Percentiles rank a stretch among this genome's conserved stretches.
phyloP scores from a whole-genome alignment of 208 protist species.

The Entamoeba histolytica region DNA sequence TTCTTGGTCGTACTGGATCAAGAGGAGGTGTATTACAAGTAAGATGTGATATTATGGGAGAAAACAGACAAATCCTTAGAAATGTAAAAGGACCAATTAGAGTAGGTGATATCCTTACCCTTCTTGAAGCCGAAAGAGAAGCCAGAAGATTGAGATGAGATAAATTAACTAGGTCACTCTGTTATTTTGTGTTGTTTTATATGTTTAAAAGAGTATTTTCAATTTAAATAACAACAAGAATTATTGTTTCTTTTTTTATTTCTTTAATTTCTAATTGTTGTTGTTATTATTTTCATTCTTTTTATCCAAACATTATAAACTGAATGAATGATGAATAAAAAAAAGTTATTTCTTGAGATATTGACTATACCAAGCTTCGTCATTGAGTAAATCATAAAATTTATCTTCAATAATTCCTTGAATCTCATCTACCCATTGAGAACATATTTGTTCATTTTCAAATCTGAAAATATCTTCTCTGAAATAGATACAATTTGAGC shows the following conservation, averaged over 20 bases:
- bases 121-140: constrained; percentile 98
- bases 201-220: too few species aligned
- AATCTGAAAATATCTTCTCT: too few species aligned
- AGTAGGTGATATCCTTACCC: constrained; percentile 85
- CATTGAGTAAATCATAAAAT: not conserved
- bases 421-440: not conserved
- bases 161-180: not conserved
- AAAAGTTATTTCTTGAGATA: not conserved
- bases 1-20: constrained; percentile 91
- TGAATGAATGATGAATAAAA: not conserved
- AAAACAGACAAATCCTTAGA: constrained; percentile 78
- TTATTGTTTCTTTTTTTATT: too few species aligned
- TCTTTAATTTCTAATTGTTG: too few species aligned
- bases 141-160: constrained; percentile 89
- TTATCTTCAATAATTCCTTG: not conserved
- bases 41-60: constrained; percentile 54
- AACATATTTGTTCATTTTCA: too few species aligned
- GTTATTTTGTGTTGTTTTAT: not conserved
- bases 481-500: too few species aligned
- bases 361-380: not conserved
- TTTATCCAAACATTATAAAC: not conserved
- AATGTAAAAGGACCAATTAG: constrained; percentile 97
- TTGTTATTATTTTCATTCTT: too few species aligned
- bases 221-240: too few species aligned
- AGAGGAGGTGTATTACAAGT: constrained; percentile 92